Evolutionary conservation across 257 asterid genomes (phyloP), one percentile per base, ranked within the genome.

Genomic region (Craterostigma plantagineum): DNA sequence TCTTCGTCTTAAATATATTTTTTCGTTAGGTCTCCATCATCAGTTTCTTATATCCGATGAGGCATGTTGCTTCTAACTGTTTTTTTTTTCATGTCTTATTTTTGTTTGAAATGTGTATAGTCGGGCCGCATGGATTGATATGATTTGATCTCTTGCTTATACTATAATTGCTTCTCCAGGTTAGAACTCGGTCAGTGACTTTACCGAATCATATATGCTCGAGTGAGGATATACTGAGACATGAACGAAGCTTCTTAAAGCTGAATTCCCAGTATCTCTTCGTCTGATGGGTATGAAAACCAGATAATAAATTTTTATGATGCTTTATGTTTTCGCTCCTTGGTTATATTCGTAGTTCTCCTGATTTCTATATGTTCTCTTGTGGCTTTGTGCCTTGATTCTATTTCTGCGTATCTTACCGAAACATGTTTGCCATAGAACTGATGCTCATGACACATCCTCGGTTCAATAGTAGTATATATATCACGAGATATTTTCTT

Each of bases 161-260:
- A 16, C 8, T 2, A 40, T 11, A 11, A 1, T 14, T 2, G 12
- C 10, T 12, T 9, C 64, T 56, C 36, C 73, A 87, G 98, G 91
- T 82, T 49, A 76, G 95, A 52, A 66, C 92, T 54, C 85, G 95
- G 42, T 95, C 95, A 3, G 74, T 76, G 57, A 79, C 98, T 45
- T 72, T 82, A 62, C 72, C 77, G 14, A 61, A 55, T 59, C 70
- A 67, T 66, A 70, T 74, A 35, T 67, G 75, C 67, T 73, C 92
- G 38, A 50, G 65, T 41, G 83, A 72, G 56, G 98, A 87, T 46
- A 87, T 87, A 34, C 40, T 79, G 69, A 82, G 63, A 59, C 92
- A 82, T 61, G 83, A n/a, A 68, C 58, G 34, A 87, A 74, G 71
- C 79, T 87, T 61, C 93, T 87, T 23, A 82, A 70, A 67, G 92